These are phyloP conservation scores for Blastobotrys raffinosifermentans DNA, from an alignment of 1,139 yeast genomes.

Conservation along the genomic window DNA sequence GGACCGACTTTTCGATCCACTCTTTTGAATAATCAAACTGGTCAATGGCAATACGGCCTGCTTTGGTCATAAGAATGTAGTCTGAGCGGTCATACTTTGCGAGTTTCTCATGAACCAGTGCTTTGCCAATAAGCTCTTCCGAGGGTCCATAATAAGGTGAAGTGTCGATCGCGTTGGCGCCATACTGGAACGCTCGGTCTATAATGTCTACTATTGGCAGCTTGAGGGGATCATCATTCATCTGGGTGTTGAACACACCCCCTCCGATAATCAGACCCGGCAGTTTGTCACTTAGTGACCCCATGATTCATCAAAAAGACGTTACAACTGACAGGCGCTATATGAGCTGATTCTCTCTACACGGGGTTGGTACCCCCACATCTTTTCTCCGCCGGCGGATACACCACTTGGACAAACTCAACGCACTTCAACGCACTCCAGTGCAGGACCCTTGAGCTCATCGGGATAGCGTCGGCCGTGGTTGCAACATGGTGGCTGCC, in stretches of 20 bases:
- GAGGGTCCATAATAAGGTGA: constrained; percentile 92
- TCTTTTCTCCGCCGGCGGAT: no score
- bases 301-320: no score
- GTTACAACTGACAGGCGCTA: no score
- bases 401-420: no score
- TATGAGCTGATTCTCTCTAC: no score
- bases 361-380: no score
- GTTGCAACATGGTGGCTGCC: no score
- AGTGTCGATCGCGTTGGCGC: constrained; percentile 77
- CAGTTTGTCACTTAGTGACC: no score
- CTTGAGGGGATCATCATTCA: constrained; percentile 56
- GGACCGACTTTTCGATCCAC: constrained; percentile 55
- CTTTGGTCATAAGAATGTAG: constrained; percentile 74
- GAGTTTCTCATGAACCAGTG: constrained; percentile 40
- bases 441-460: no score
- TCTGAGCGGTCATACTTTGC: constrained; percentile 49
- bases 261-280: constrained; percentile 79
- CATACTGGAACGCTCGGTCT: constrained; percentile 52
- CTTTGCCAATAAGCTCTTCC: constrained; percentile 67
- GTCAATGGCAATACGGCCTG: constrained; percentile 63
- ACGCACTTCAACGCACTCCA: no score
- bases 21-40: constrained; percentile 68
- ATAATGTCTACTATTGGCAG: constrained; percentile 56
- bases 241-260: constrained; percentile 74
- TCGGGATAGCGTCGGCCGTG: no score